A percentile compares a stretch with the other conserved stretches of the same genome.
Conservation (phyloP, 345 rosid species). For the Citrus reticulata region DNA sequence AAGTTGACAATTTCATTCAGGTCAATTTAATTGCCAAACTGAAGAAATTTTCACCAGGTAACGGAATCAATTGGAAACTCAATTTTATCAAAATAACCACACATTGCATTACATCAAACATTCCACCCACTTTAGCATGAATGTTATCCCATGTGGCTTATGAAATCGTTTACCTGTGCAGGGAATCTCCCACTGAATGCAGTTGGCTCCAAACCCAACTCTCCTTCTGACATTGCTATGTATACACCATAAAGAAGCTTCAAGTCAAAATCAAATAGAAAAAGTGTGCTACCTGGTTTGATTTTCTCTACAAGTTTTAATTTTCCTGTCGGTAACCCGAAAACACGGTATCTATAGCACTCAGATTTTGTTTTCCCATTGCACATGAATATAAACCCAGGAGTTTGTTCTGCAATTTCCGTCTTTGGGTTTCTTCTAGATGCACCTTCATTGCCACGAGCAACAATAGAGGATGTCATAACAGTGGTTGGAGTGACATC, state of each 20-base stretch:
- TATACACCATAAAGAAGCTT: slow-evolving; percentile 34
- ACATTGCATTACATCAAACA: background rate
- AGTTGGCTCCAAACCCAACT: slow-evolving; percentile 27
- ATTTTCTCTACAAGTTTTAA: slow-evolving; percentile 23
- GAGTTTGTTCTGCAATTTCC: background rate
- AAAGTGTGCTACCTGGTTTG: slow-evolving; percentile 21
- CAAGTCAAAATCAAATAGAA: slow-evolving; percentile 31
- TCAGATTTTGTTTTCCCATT: slow-evolving; percentile 25
- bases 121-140: background rate
- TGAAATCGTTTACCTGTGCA: slow-evolving; percentile 23
- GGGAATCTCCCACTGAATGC: slow-evolving; percentile 31
- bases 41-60: background rate
- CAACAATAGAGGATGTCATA: background rate
- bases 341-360: slow-evolving; percentile 33
- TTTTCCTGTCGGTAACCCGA: slow-evolving; percentile 25
- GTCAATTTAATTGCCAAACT: background rate
- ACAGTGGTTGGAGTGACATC: background rate
- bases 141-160: background rate
- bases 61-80: background rate
- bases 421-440: background rate
- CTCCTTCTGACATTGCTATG: slow-evolving; percentile 28
- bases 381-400: slow-evolving; percentile 33
- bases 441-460: background rate
- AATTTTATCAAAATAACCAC: background rate
- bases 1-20: background rate